These are phyloP conservation scores for Larix kaempferi DNA, from an alignment of 75 land plant genomes.

Conservation along the genomic window DNA sequence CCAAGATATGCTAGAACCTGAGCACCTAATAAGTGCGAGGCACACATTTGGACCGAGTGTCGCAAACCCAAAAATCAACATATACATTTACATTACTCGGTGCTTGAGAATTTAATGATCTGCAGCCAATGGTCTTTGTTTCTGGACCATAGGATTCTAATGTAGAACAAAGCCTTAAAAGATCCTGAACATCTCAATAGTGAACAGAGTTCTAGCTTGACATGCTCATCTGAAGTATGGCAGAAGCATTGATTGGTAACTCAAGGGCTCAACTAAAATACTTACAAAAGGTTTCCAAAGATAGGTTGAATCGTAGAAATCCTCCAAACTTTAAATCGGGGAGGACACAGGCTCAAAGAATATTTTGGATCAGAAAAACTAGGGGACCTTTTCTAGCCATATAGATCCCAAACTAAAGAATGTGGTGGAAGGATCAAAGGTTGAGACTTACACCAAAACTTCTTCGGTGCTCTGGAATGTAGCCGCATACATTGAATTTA, in stretches of 20 bases:
- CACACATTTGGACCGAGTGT: no score
- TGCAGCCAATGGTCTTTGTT: slow-evolving; percentile 2
- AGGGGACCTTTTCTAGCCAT: neutral
- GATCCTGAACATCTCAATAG: neutral
- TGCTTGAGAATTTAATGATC: no score
- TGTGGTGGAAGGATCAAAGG: neutral
- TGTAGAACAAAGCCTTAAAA: neutral
- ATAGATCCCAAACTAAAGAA: neutral
- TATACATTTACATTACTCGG: no score
- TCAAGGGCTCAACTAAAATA: neutral
- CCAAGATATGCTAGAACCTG: no score
- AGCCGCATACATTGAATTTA: neutral
- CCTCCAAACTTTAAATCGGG: neutral
- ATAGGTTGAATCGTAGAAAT: neutral
- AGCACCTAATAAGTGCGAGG: no score
- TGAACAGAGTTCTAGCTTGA: neutral
- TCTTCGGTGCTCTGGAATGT: neutral
- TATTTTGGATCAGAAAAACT: neutral
- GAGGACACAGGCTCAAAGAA: neutral
- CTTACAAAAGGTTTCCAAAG: neutral
- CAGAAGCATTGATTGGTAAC: neutral
- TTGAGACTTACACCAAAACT: neutral
- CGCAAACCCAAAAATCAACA: no score
- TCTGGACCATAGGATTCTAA: neutral
- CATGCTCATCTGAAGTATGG: neutral